These are phyloP conservation scores for Hippophae tibetana DNA, from an alignment of 306 rosid species.

Conservation along the genomic window DNA sequence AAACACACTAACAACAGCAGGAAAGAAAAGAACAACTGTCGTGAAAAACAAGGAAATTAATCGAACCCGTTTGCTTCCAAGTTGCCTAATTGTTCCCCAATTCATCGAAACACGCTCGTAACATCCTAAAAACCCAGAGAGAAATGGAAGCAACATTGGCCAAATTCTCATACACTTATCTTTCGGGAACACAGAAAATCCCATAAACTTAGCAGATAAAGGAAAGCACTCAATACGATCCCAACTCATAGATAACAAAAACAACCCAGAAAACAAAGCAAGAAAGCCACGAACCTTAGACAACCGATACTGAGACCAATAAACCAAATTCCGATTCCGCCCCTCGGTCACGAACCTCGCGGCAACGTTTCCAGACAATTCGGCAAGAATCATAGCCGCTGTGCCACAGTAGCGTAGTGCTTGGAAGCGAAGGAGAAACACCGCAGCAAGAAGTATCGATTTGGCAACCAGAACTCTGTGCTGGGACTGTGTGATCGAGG, in stretches of 20 bases:
- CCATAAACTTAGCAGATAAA: conserved; percentile 31
- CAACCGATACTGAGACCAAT: conserved; percentile 10
- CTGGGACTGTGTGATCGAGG: conserved; percentile 41
- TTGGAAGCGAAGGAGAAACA: conserved; percentile 73
- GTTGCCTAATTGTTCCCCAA: conserved; percentile 49
- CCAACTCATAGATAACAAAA: conserved; percentile 67
- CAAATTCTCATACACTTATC: conserved; percentile 56
- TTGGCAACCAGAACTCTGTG: conserved; percentile 32
- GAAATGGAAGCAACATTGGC: conserved; percentile 77
- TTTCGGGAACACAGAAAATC: conserved; percentile 25
- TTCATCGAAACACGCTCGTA: conserved; percentile 48
- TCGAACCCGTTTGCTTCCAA: conserved; percentile 52
- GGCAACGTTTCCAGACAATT: conserved; percentile 49
- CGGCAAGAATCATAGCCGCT: conserved; percentile 87
- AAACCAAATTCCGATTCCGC: conserved; percentile 14
- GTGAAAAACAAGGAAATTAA: conserved; percentile 62
- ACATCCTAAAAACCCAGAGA: conserved; percentile 62
- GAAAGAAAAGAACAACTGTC: conserved; percentile 61
- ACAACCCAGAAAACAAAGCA: conserved; percentile 40
- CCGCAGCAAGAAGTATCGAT: conserved; percentile 56
- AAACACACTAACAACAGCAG: conserved; percentile 56
- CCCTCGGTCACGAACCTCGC: conserved; percentile 35
- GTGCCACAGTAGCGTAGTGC: conserved; percentile 80
- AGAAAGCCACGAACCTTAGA: conserved; percentile 55
- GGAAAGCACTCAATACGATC: conserved; percentile 76